Base-by-base conservation (phyloP, 2,329 filamentous ascomycete species). In the Pestalotiopsis sp. region DNA sequence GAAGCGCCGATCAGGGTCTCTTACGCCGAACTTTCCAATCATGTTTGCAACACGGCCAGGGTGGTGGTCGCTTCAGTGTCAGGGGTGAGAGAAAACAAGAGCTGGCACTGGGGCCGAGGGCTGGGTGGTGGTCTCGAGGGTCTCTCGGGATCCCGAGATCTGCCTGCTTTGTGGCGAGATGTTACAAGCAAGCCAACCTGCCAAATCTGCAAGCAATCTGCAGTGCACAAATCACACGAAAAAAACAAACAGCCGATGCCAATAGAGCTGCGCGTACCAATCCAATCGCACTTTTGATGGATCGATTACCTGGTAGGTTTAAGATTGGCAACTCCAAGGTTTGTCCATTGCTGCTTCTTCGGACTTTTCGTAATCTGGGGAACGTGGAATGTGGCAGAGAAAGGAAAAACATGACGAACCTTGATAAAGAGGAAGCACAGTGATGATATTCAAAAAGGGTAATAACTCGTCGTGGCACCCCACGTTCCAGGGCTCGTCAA, bases 1-100 rank as follows among this genome's bases (percentile, higher is more conserved):
- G 35, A 35, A 35, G 58, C 20, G 58, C 38, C 58, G 58, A 61
- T 61, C 58, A 61, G 58, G 58, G 58, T 61, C 56, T 58, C 22
- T 35, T n/a, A 7, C 56, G 26, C 24, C n/a, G 26, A 26, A n/a
- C 44, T 52, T 52, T 20, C 20, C 44, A n/a, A 9, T 52, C 17
- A n/a, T 52, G 44, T 20, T n/a, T 52, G 44, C 17, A n/a, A 52
- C 44, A 52, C 44, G 44, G 44, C 17, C 44, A 52, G 44, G 44
- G 44, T 52, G 20, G 44, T 22, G 14, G 44, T n/a, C 44, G 9
- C 44, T 35, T 35, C 30, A 35, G 30, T 35, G 30, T 9, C 30
- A 35, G 30, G 30, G 30, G 30, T 35, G 30, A 35, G 30, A 35
- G 44, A 17, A 17, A n/a, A 17, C 20, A n/a, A 9, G 17, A 52